Percentiles rank a stretch among this genome's conserved stretches.
Evolutionary conservation across 768 basidiomycete genomes (phyloP).

Genomic region (Phaeotremella skinneri): DNA sequence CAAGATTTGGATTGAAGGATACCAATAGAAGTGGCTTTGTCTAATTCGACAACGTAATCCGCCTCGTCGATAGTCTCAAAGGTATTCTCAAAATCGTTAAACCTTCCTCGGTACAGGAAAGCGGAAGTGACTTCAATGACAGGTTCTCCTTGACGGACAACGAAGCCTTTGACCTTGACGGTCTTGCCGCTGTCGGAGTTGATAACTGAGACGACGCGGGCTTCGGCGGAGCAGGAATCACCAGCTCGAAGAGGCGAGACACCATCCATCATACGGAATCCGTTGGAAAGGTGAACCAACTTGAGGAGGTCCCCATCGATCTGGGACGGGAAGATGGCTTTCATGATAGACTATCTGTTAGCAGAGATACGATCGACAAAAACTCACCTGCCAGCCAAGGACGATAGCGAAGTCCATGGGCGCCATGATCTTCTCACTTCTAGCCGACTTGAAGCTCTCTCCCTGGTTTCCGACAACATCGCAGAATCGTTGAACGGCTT

Average conservation of each 20-base stretch:
- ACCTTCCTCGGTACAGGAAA: constrained; percentile 95
- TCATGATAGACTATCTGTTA: constrained; percentile 84
- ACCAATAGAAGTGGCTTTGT: constrained; percentile 75
- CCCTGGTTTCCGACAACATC: constrained; percentile 89
- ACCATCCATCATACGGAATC: constrained; percentile 83
- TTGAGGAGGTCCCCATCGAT: constrained; percentile 94
- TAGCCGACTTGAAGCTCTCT: constrained; percentile 78
- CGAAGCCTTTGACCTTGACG: constrained; percentile 61
- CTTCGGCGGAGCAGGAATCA: constrained; percentile 85
- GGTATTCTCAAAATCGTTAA: constrained; percentile 90
- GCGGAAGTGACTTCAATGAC: constrained; percentile 92
- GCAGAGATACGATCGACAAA: background rate
- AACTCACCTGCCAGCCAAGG: constrained; percentile 90
- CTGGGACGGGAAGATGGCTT: constrained; percentile 85
- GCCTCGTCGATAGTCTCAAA: constrained; percentile 89
- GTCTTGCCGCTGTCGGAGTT: constrained; percentile 90
- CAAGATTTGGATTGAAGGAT: constrained; percentile 94
- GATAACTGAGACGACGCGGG: constrained; percentile 80
- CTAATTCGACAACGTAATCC: constrained; percentile 75
- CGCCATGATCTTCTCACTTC: constrained; percentile 68
- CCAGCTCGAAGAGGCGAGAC: constrained; percentile 74
- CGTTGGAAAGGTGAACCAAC: constrained; percentile 95
- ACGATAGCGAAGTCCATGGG: constrained; percentile 99
- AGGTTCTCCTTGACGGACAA: constrained; percentile 70
- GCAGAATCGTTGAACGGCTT: constrained; percentile 75